A percentile compares a stretch with the other conserved stretches of the same genome.
Conservation (phyloP, 345 rosid species). For the Eucalyptus victrix region DNA sequence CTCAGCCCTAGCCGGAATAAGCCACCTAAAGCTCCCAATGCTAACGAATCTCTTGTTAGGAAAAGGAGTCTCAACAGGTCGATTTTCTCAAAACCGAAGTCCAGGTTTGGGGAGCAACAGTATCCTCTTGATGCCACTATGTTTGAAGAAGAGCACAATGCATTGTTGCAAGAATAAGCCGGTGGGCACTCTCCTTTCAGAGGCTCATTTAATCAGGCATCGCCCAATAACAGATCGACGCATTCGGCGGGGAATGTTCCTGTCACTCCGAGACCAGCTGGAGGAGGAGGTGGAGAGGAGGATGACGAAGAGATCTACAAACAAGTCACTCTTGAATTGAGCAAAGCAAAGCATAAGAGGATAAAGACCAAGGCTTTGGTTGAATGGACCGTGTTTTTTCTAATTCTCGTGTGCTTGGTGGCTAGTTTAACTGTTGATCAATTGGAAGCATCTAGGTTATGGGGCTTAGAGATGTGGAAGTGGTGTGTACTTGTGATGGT, state of each 20-base stretch:
- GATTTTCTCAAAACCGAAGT: slow-evolving; percentile 53
- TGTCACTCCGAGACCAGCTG: slow-evolving; percentile 13
- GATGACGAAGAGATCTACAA: too few species aligned
- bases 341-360: too few species aligned
- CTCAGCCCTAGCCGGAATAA: slow-evolving; percentile 22
- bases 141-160: slow-evolving; percentile 22
- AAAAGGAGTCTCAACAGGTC: slow-evolving; percentile 40
- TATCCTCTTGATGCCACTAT: slow-evolving; percentile 8
- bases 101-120: slow-evolving; percentile 66
- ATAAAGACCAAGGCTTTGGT: too few species aligned
- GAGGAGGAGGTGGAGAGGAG: too few species aligned
- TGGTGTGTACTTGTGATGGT: too few species aligned
- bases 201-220: slow-evolving; percentile 15
- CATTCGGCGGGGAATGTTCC: slow-evolving; percentile 14
- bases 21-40: slow-evolving; percentile 48
- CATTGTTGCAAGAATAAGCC: slow-evolving; percentile 16
- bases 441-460: too few species aligned
- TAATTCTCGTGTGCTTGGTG: too few species aligned
- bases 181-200: slow-evolving; percentile 20
- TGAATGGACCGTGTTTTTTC: too few species aligned
- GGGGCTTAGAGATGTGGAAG: too few species aligned
- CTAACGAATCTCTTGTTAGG: slow-evolving; percentile 20
- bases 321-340: too few species aligned
- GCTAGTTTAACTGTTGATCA: too few species aligned
- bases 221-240: slow-evolving; percentile 34